A percentile compares a stretch with the other conserved stretches of the same genome.
These are phyloP conservation scores for Backusella parvicylindrica DNA, from an alignment of 192 early-diverging fungal genomes.

Conservation along the genomic window DNA sequence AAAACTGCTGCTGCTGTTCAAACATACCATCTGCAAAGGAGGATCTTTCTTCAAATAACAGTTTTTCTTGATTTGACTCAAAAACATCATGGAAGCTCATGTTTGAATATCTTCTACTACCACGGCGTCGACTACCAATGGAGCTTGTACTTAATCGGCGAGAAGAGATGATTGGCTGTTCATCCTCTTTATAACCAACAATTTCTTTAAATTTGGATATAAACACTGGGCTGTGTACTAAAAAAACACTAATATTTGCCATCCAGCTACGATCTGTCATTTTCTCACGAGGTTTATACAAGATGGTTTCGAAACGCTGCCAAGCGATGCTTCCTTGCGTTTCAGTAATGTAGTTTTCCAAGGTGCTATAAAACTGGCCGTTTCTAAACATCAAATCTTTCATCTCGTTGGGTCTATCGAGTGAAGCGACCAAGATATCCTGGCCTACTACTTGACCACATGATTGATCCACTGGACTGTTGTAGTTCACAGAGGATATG, in stretches of 20 bases:
- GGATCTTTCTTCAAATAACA: background rate
- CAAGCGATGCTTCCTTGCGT: conserved; percentile 22
- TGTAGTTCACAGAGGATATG: background rate
- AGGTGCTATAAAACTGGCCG: conserved; percentile 18
- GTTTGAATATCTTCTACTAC: background rate
- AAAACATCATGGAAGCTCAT: background rate
- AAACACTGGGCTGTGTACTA: conserved; percentile 25
- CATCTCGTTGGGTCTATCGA: conserved; percentile 28
- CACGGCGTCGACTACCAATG: background rate
- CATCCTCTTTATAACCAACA: conserved; percentile 30
- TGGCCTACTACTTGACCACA: conserved; percentile 16
- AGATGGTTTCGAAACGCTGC: conserved; percentile 23
- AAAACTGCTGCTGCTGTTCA: background rate
- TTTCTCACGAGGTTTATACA: conserved; percentile 27
- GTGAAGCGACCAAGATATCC: conserved; percentile 25
- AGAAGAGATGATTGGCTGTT: background rate
- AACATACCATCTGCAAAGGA: conserved; percentile 6
- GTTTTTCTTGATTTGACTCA: conserved; percentile 1
- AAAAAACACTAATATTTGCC: conserved; percentile 1
- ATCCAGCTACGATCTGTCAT: conserved; percentile 30
- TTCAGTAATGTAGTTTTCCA: conserved; percentile 19
- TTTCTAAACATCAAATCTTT: conserved; percentile 20
- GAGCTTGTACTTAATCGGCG: background rate
- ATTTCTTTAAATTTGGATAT: conserved; percentile 33
- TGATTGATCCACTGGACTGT: background rate